Percentiles rank a stretch among this genome's conserved stretches.
These are phyloP conservation scores for Tolypocladium ophioglossoides DNA, from an alignment of 2,329 filamentous ascomycete species.

Conservation along the genomic window DNA sequence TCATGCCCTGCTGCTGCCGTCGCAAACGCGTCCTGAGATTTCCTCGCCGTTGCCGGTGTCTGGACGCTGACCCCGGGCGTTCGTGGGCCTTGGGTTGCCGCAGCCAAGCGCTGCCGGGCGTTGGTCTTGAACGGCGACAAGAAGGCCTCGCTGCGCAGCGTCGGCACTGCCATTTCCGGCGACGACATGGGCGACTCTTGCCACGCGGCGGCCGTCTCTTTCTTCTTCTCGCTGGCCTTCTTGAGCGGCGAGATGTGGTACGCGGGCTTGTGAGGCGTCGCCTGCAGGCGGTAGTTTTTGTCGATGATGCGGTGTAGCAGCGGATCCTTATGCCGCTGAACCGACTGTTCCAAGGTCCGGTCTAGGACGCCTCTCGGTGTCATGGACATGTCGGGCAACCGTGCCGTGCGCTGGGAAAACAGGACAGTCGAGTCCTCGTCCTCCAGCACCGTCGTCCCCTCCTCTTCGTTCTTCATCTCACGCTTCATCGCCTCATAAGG, in stretches of 20 bases:
- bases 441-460: slow-evolving; percentile 24
- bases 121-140: slow-evolving; percentile 55
- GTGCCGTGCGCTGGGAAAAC: slow-evolving; percentile 40
- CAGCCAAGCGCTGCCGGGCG: slow-evolving; percentile 29
- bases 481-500: slow-evolving; percentile 66
- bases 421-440: slow-evolving; percentile 36
- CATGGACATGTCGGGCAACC: slow-evolving; percentile 52
- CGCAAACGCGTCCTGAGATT: slow-evolving; percentile 39
- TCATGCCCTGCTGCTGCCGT: slow-evolving; percentile 10
- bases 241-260: slow-evolving; percentile 36
- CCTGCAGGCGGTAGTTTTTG: slow-evolving; percentile 89
- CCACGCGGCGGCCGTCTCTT: slow-evolving; percentile 32
- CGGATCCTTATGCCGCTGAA: slow-evolving; percentile 49
- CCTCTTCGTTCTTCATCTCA: slow-evolving; percentile 45
- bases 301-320: slow-evolving; percentile 86
- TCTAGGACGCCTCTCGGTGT: slow-evolving; percentile 38
- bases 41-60: slow-evolving; percentile 50
- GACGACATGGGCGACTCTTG: slow-evolving; percentile 56
- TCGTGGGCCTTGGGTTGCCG: slow-evolving; percentile 39
- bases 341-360: slow-evolving; percentile 21
- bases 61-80: slow-evolving; percentile 81
- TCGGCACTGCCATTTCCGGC: slow-evolving; percentile 70
- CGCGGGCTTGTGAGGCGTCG: slow-evolving; percentile 64
- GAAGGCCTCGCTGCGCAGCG: slow-evolving; percentile 78
- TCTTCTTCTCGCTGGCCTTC: slow-evolving; percentile 13